Evolutionary conservation across 805 yeast genomes (phyloP), one percentile per base, ranked within the genome.

Genomic region (Candida nonsorbophila): DNA sequence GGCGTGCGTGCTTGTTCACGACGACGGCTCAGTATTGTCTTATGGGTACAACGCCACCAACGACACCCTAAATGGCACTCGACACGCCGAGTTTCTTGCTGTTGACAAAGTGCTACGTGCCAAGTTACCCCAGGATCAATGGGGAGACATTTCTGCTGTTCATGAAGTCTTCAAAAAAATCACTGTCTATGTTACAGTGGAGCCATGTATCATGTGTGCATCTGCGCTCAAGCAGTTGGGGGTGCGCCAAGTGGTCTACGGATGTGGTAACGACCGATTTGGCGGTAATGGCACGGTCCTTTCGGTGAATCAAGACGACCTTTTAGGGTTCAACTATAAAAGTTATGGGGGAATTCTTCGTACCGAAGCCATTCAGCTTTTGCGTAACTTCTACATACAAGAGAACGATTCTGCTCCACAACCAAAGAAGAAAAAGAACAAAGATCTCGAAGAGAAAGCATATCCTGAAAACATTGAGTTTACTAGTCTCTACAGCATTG

Each of bases 161-260:
- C 39, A 45, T 14, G 38, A 49, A 1, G 51, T 73, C 7, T 74
- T 85, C 44, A 45, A 54, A 21, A 72, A 78, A 15, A 65, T 84
- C 3, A 77, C 75, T 17, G 64, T 92, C 6, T 90, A 87, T 53
- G 98, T 92, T 15, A 87, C 97, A 0, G 97, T 92, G 0, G 98
- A 92, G 55, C 98, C 98, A 0, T 92, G 98, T 51, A 82, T 92
- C 6, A 92, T 92, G 98, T 92, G 98, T 61, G 97, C 96, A 0
- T 77, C 92, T 22, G 87, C 95, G 3, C 57, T 92, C 22, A 69
- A 88, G 34, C 98, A 92, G 44, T 52, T 88, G 25, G 80, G 82
- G 2, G 75, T 92, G 7, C 56, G 74, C 17, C 62, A 65, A 22
- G 95, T 90, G 1, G 77, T 78, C 25, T 92, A 85, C 47, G 97